Evolutionary conservation across 768 basidiomycete species (phyloP), one percentile per base, ranked within the genome.

Genomic region (Gymnopilus dilepis): DNA sequence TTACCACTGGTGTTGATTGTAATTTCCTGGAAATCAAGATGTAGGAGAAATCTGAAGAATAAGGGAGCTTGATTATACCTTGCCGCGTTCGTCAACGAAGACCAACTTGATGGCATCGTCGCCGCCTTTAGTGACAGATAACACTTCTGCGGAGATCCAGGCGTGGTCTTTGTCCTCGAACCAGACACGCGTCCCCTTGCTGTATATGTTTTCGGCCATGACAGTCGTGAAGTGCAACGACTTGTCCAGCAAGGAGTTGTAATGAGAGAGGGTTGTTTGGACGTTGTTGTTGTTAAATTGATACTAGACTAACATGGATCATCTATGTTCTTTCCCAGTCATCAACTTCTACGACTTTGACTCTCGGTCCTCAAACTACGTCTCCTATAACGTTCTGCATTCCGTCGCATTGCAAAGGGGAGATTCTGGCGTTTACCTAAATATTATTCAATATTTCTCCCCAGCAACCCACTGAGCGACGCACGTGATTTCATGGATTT

Each of bases 141-240:
- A 80, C 64, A 96, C 92, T 75, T 94, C 91, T 60, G 90, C 95
- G 42, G 93, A 92, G 68, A 97, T 84, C 95, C 95, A 97, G 63
- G 94, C 94, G 66, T 90, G 87, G 64, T 97, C 95, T 77, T 92
- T 95, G 81, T 97, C 94, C 65, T 94, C 86, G 70, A 96, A 95
- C 95, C 92, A 94, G 72, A 93, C 92, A 68, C 91, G 84, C 64
- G 91, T 93, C 63, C 92, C 92, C 76, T 90, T 93, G 84, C 88
- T 91, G 80, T 93, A 94, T 72, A 93, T 91, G 81, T 93, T 92
- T 81, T 94, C 92, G 74, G 92, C 90, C 92, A 94, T 94, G 76
- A 65, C 69, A 60, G 64, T 61, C 58, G 59, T 33, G 48, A 66
- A 62, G 51, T 59, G 67, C 60, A 67, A 70, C 65, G 67, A 65